Base-by-base conservation (phyloP, 768 basidiomycete genomes). In the Termitomyces titanicus region DNA sequence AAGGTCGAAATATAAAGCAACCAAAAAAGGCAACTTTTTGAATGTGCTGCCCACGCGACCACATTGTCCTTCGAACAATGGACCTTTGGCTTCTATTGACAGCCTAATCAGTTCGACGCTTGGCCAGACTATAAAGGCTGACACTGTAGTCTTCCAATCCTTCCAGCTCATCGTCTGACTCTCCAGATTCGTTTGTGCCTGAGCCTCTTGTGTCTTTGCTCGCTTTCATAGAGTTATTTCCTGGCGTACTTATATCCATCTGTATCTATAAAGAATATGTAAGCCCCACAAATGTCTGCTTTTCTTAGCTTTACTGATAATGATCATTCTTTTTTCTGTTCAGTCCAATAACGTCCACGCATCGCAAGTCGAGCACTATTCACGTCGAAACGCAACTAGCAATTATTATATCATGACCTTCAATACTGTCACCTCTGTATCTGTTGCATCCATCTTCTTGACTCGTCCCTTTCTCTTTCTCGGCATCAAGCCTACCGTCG, bases 371-470 rank as follows among this genome's bases (percentile, higher is more conserved):
- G 58, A 59, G 35, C 58, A 17, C 22, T 12, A 42, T 42, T 40
- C 24, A 43, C 51, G 52, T 33, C 18, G 15, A 46, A 54, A 44
- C 35, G 6, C 20, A 29, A n/a, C n/a, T 31, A 29, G 44, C 31
- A 42, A 49, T 42, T 38, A 54, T 61, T 53, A 60, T 38, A 54
- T 61, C 55, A 60, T 64, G 54, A 59, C 64, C 37, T 56, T 64
- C 63, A 34, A 31, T 37, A 31, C 34, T 37, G 52, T 63, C 29
- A 57, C 65, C 39, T 65, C 68, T 61, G 59, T 73, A 46, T 54
- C 55, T 48, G 71, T 70, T 54, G 70, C 71, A 33, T 63, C 72
- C 54, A 61, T 57, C 45, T 76, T 75, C 63, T 61, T 77, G 27
- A 74, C 72, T 3, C 66, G 70, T 11, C 73, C 76, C 25, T 64